Conservation (phyloP, 768 basidiomycete genomes). For the Melanogaster broomeanus region DNA sequence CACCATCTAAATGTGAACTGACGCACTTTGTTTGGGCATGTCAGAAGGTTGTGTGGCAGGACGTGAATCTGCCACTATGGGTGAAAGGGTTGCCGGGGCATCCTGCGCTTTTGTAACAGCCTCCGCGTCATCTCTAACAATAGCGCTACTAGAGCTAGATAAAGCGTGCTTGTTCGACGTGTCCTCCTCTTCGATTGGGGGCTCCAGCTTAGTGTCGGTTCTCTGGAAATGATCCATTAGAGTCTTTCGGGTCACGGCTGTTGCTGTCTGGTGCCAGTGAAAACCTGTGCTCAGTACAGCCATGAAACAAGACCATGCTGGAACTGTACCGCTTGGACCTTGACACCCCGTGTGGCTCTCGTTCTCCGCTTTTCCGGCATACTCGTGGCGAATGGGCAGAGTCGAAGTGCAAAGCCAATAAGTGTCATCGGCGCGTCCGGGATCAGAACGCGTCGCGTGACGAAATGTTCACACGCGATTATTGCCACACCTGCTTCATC, state of each 20-base stretch:
- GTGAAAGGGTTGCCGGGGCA: not conserved
- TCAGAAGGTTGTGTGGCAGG: not conserved
- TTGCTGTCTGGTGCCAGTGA: conserved; percentile 10
- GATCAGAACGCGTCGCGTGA: conserved; percentile 28
- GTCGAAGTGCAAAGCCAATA: not conserved
- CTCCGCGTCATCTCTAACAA: not conserved
- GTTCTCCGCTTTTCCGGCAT: conserved; percentile 30
- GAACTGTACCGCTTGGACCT: conserved; percentile 19
- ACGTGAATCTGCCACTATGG: not conserved
- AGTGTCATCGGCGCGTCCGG: conserved; percentile 2
- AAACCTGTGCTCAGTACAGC: conserved; percentile 7
- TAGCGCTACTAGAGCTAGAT: not conserved
- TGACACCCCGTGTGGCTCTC: conserved; percentile 12
- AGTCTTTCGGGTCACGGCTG: conserved; percentile 27
- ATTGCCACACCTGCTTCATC: too few relatives aligned
- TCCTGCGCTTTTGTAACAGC: not conserved
- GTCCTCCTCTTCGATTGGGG: conserved; percentile 1
- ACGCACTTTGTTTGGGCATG: conserved; percentile 22
- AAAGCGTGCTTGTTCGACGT: not conserved
- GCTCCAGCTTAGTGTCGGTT: not conserved
- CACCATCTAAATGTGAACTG: not conserved
- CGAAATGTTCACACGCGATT: conserved; percentile 15
- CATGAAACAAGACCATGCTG: not conserved
- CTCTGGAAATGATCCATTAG: conserved; percentile 27
- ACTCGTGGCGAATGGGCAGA: not conserved